Conservation (phyloP, 2,329 filamentous ascomycete genomes). For the Venturia effusa region DNA sequence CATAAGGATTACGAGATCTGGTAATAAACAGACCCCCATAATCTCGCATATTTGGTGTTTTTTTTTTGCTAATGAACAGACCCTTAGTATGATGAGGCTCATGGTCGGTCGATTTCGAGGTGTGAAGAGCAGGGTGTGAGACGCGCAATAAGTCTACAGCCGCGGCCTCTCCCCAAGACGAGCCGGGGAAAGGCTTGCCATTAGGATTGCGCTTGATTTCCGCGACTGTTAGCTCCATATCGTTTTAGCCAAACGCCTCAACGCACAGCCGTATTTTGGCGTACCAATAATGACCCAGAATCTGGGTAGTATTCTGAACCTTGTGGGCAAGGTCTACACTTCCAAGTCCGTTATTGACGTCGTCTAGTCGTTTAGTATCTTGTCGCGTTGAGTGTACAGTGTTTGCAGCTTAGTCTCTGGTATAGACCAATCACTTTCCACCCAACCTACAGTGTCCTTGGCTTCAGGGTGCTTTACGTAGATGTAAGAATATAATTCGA, state of each 20-base stretch:
- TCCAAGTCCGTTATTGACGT: not conserved
- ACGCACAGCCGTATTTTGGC: not conserved
- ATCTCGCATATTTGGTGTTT: no score
- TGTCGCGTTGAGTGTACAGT: not conserved
- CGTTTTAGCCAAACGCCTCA: not conserved
- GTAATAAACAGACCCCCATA: no score
- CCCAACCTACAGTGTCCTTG: not conserved
- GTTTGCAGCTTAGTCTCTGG: not conserved
- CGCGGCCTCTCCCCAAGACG: not conserved
- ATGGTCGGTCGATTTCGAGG: not conserved
- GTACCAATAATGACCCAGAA: conserved; percentile 5
- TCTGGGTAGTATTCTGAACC: not conserved
- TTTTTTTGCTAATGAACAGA: no score
- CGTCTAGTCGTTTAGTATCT: not conserved
- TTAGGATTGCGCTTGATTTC: not conserved
- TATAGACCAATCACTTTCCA: not conserved
- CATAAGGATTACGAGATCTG: no score
- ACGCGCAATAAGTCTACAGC: conserved; percentile 2
- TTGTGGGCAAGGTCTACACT: not conserved
- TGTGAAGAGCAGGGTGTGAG: not conserved
- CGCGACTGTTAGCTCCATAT: not conserved
- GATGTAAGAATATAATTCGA: not conserved
- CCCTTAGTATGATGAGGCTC: not conserved
- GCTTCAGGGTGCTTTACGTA: not conserved
- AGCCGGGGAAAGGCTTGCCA: not conserved